phyloP scores from a whole-genome alignment of 768 basidiomycete species.

The Podaxis carcinomalis region DNA sequence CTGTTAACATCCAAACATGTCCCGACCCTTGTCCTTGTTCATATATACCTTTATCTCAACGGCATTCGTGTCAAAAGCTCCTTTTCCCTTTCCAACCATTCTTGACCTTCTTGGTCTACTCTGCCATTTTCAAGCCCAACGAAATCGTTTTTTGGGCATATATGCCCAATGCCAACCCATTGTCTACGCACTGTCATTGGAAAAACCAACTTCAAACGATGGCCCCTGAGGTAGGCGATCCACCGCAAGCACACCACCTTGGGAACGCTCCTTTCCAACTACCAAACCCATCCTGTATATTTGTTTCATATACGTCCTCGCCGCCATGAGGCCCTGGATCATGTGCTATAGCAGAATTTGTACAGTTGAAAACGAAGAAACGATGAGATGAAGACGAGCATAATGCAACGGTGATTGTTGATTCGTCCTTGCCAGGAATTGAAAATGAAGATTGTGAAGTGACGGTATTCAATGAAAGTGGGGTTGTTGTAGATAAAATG shows the following conservation, averaged over 20 bases:
- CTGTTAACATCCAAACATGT: background rate
- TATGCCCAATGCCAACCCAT: constrained; percentile 55
- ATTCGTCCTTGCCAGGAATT: constrained; percentile 33
- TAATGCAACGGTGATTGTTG: constrained; percentile 46
- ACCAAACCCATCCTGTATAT: constrained; percentile 10
- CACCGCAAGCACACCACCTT: constrained; percentile 48
- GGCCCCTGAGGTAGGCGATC: constrained; percentile 23
- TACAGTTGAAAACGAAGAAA: constrained; percentile 58
- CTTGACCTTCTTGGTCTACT: constrained; percentile 3
- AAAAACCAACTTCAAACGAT: constrained; percentile 57
- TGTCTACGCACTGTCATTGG: constrained; percentile 32
- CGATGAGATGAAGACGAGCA: constrained; percentile 39
- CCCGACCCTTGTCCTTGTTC: background rate
- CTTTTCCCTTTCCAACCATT: background rate
- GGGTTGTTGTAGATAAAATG: constrained; percentile 20
- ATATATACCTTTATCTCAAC: background rate
- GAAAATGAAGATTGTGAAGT: constrained; percentile 28
- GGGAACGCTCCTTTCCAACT: constrained; percentile 20
- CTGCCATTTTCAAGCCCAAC: constrained; percentile 63
- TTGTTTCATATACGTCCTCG: constrained; percentile 43
- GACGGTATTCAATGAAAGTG: constrained; percentile 33
- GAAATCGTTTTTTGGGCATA: constrained; percentile 75
- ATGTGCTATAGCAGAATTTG: constrained; percentile 22
- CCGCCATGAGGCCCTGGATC: constrained; percentile 35
- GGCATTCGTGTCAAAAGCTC: background rate